Evolutionary conservation across 148 eudicot species (phyloP).

Genomic region (Spergularia bocconei): DNA sequence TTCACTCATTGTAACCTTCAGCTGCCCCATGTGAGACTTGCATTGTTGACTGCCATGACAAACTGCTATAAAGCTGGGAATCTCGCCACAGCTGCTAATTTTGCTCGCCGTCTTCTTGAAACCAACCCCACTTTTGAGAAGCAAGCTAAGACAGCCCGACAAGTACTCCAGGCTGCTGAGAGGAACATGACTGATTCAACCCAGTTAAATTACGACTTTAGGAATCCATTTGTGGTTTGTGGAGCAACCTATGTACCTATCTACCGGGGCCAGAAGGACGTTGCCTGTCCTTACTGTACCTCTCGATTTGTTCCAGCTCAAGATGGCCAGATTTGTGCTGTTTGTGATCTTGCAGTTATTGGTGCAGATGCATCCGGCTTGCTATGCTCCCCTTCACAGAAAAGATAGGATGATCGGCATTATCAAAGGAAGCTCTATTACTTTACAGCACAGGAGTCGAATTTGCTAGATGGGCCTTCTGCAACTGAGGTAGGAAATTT

Average conservation of each 20-base stretch:
- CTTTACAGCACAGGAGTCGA: conserved; percentile 3
- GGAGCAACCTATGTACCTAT: conserved; percentile 93
- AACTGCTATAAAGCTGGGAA: conserved; percentile 70
- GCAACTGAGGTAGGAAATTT: conserved; percentile 18
- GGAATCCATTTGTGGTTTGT: conserved; percentile 91
- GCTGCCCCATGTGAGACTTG: conserved; percentile 78
- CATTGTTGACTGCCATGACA: conserved; percentile 73
- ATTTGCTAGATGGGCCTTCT: conserved; percentile 20
- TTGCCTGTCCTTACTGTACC: conserved; percentile 72
- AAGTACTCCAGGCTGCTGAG: conserved; percentile 80
- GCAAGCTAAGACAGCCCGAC: conserved; percentile 68
- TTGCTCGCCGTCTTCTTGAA: conserved; percentile 81
- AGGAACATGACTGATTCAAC: conserved; percentile 71
- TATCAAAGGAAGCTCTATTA: background rate
- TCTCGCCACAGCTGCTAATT: conserved; percentile 67
- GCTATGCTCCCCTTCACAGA: conserved; percentile 82
- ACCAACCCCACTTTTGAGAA: conserved; percentile 70
- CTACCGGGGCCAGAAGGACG: conserved; percentile 83
- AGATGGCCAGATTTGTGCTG: conserved; percentile 77
- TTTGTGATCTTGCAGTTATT: conserved; percentile 79
- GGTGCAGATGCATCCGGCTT: conserved; percentile 97
- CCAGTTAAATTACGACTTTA: conserved; percentile 84
- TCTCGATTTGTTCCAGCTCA: conserved; percentile 75
- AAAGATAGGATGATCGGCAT: conserved; percentile 27
- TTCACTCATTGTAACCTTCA: conserved; percentile 97